Percentiles rank a stretch among this genome's conserved stretches.
Evolutionary conservation across 2,329 filamentous ascomycete species (phyloP).

Genomic region (Penicillium sp.): DNA sequence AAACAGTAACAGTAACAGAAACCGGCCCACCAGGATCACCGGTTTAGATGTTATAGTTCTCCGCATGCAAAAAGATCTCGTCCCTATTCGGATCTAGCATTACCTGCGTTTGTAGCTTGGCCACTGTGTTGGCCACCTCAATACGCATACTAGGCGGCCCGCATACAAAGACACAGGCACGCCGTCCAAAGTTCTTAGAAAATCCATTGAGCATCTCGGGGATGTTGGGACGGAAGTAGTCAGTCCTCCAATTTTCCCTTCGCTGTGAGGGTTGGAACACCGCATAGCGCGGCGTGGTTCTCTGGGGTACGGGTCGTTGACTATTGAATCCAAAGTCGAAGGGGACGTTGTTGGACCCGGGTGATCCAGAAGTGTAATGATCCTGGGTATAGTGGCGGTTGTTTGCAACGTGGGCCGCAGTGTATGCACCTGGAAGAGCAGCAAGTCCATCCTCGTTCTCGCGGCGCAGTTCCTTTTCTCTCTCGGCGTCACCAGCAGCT

Average conservation of each 20-base stretch:
- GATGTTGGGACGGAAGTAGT: constrained; percentile 85
- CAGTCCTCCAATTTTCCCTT: constrained; percentile 77
- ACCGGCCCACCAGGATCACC: not conserved
- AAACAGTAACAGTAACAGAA: not conserved
- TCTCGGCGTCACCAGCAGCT: constrained; percentile 70
- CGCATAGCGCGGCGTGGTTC: constrained; percentile 77
- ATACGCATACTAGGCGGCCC: constrained; percentile 82
- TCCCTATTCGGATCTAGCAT: constrained; percentile 73
- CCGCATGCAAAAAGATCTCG: constrained; percentile 89
- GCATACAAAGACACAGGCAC: constrained; percentile 88
- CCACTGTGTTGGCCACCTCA: constrained; percentile 81
- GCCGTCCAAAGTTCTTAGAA: constrained; percentile 71
- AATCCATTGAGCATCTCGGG: constrained; percentile 80
- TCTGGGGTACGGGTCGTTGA: constrained; percentile 81
- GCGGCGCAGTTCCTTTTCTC: constrained; percentile 69
- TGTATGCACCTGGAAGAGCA: constrained; percentile 60
- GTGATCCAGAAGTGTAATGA: constrained; percentile 1
- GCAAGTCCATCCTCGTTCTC: constrained; percentile 83
- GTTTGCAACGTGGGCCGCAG: constrained; percentile 19
- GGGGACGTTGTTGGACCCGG: constrained; percentile 11
- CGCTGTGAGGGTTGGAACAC: constrained; percentile 56
- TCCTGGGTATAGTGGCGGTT: constrained; percentile 19
- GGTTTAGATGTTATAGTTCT: constrained; percentile 80
- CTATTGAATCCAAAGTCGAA: constrained; percentile 77
- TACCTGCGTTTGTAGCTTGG: constrained; percentile 73